Evolutionary conservation across 352 stramenopile species (phyloP), one percentile per base, ranked within the genome.

Genomic region (Phytophthora quininea): DNA sequence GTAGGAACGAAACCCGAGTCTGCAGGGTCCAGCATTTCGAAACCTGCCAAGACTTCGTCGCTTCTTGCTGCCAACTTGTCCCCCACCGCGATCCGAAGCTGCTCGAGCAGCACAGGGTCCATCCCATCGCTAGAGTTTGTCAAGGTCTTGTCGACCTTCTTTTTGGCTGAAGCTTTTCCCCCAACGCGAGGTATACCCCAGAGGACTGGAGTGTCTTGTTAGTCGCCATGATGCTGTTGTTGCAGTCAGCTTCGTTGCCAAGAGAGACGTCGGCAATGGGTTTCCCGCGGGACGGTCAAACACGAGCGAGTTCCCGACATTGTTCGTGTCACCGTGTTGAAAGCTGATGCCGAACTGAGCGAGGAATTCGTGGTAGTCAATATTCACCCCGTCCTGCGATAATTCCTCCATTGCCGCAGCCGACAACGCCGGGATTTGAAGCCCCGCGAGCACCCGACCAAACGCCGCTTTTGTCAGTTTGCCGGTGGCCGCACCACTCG

Each of bases 361-460:
- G 1, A 93, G 69, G 43, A 93, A 93, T 15, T 86, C 77, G 56
- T 73, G 78, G 57, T 90, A 91, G 62, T 93, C 80, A 30, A 93
- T 71, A n/a, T 8, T 73, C 7, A 63, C 54, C 9, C 71, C 69
- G 27, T 65, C 54, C 30, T 71, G 58, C 3, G 67, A 76, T 27
- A 73, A 58, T 29, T 64, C 52, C 10, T 78, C 59, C 0, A 77
- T 24, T 62, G 62, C 58, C 54, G 67, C 73, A 3, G 45, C 24
- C 4, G 62, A 70, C 24, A 89, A 52, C 43, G 79, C 67, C 40
- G 89, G 79, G 6, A 76, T 74, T 27, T 86, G 62, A 38, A 92
- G 73, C 4, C 82, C 65, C 9, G 50, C 53, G 11, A 84, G 70
- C 24, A 91, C 73, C 5, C 50, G 64, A 7, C 70, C 61, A 62